Evolutionary conservation across 75 land plant species (phyloP).

Genomic region (Cunninghamia lanceolata): DNA sequence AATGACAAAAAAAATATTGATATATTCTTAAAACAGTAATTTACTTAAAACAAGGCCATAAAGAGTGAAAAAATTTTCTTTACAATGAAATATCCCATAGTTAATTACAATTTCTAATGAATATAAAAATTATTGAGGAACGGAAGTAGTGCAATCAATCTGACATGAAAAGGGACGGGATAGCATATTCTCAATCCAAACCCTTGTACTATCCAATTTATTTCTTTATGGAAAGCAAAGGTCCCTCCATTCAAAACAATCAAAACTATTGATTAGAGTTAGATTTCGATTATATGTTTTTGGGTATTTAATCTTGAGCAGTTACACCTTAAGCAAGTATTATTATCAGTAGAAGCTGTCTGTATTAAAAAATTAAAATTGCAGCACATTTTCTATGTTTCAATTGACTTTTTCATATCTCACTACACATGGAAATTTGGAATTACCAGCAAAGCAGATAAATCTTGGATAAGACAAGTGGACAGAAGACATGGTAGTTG

Average conservation of each 20-base stretch:
- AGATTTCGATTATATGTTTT: neutral
- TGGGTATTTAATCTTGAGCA: neutral
- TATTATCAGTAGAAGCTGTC: neutral
- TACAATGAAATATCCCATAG: neutral
- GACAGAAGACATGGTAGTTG: neutral
- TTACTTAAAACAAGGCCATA: neutral
- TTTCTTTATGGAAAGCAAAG: neutral
- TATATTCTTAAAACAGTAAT: neutral
- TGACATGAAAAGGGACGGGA: neutral
- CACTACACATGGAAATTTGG: no score
- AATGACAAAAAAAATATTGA: neutral
- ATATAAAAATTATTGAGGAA: neutral
- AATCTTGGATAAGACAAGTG: neutral
- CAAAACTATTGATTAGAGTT: neutral
- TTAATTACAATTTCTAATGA: neutral
- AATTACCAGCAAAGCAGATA: neutral
- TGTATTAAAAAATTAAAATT: neutral
- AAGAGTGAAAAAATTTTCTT: neutral
- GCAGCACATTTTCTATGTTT: neutral
- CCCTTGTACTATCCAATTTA: neutral
- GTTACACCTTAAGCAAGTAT: neutral
- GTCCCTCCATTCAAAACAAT: neutral
- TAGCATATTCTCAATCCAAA: neutral
- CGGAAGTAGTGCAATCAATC: neutral
- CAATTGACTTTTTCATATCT: neutral